Percentiles rank a stretch among this genome's conserved stretches.
Conservation (phyloP, 176 grass and related monocot species). For the Triticum monococcum region DNA sequence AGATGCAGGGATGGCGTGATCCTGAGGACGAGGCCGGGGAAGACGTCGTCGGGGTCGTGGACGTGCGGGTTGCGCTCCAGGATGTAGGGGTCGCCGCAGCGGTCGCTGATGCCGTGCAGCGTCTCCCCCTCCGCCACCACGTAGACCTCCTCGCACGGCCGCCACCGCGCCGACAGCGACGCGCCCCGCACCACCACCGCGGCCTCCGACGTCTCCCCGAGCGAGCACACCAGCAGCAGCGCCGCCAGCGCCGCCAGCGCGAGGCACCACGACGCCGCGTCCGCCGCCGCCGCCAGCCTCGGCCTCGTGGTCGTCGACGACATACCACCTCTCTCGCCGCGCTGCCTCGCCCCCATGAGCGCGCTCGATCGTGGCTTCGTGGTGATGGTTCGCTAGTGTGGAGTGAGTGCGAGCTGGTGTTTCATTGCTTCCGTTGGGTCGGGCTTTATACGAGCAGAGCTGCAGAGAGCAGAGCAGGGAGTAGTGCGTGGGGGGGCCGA, state of each 20-base stretch:
- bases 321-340: not conserved
- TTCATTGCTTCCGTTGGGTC: no score
- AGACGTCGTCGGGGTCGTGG: slow-evolving; percentile 97
- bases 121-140: slow-evolving; percentile 87
- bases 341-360: slow-evolving; percentile 26
- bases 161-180: slow-evolving; percentile 20
- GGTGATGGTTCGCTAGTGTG: no score
- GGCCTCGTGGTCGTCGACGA: not conserved
- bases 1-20: slow-evolving; percentile 41
- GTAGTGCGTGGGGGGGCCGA: no score
- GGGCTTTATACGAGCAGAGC: no score
- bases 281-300: slow-evolving; percentile 33
- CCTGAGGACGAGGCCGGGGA: slow-evolving; percentile 86
- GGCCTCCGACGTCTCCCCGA: not conserved
- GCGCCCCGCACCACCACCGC: slow-evolving; percentile 14
- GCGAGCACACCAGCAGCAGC: slow-evolving; percentile 65
- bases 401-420: no score
- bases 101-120: slow-evolving; percentile 94
- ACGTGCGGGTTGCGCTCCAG: slow-evolving; percentile 90
- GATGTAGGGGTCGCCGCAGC: slow-evolving; percentile 87
- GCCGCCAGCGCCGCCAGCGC: slow-evolving; percentile 44
- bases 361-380: no score
- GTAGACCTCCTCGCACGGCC: slow-evolving; percentile 87
- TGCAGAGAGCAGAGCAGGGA: no score
- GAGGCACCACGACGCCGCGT: slow-evolving; percentile 66